These are phyloP conservation scores for Nannizzia gypsea DNA, from an alignment of 2,329 filamentous ascomycete species.

Conservation along the genomic window DNA sequence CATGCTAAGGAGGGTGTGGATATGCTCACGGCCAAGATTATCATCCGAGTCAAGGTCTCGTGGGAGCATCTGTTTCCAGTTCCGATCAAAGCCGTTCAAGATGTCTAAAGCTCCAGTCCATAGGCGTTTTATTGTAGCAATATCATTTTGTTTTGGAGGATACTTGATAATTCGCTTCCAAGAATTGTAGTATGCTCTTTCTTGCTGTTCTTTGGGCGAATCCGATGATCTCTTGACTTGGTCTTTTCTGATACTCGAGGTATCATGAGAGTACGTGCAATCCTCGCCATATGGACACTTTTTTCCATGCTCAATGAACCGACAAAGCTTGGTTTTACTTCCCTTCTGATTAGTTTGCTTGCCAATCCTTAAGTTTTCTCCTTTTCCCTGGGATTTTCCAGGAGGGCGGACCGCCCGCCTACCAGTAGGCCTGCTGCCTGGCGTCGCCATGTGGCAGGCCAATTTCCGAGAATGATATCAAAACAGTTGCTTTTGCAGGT, in stretches of 20 bases:
- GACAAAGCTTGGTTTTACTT: background rate
- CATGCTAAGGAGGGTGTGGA: conserved; percentile 19
- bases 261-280: background rate
- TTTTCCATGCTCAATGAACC: background rate
- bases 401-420: background rate
- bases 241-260: background rate
- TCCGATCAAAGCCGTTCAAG: conserved; percentile 21
- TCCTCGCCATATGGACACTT: background rate
- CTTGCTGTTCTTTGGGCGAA: conserved; percentile 17
- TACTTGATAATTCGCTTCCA: conserved; percentile 22
- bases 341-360: background rate
- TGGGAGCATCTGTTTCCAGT: conserved; percentile 23
- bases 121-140: conserved; percentile 15
- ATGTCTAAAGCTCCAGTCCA: conserved; percentile 23
- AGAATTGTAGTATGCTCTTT: conserved; percentile 18
- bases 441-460: background rate
- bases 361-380: background rate
- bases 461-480: background rate
- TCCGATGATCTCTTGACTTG: background rate
- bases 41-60: conserved; percentile 22
- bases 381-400: background rate
- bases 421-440: background rate
- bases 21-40: conserved; percentile 20
- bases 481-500: background rate
- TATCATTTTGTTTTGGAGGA: conserved; percentile 14